Conservation (phyloP, 768 basidiomycete genomes). For the Hydnum rufescens region DNA sequence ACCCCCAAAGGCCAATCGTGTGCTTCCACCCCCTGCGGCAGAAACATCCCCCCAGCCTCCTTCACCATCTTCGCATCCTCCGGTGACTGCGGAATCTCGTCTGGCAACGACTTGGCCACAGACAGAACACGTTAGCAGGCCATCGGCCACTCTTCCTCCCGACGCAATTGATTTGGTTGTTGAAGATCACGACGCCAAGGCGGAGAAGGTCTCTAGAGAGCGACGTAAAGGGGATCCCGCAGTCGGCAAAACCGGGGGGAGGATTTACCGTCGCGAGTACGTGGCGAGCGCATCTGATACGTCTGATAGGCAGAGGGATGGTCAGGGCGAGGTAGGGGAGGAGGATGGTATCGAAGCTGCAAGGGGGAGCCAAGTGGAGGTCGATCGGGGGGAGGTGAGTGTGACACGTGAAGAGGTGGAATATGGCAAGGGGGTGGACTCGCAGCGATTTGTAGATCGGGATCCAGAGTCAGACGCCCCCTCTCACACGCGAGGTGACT, state of each 20-base stretch:
- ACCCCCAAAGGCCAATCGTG: neutral
- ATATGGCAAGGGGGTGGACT: neutral
- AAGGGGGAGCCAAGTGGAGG: neutral
- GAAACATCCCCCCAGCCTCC: neutral
- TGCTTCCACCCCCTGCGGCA: neutral
- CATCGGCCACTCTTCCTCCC: constrained; percentile 14
- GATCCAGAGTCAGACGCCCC: no score
- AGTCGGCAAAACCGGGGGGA: constrained; percentile 19
- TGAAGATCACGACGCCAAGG: constrained; percentile 37
- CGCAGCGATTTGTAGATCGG: no score
- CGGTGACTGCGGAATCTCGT: neutral
- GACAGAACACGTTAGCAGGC: constrained; percentile 7
- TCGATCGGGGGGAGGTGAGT: neutral
- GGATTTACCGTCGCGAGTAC: constrained; percentile 30
- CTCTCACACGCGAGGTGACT: no score
- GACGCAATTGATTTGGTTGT: constrained; percentile 83
- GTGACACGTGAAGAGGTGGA: neutral
- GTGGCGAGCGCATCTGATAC: constrained; percentile 12
- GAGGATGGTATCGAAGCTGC: neutral
- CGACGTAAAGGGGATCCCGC: constrained; percentile 43
- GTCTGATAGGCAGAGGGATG: neutral
- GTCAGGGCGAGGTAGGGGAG: neutral
- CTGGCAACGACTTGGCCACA: constrained; percentile 4
- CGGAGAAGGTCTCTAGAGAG: constrained; percentile 32
- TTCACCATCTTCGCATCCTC: neutral